These are phyloP conservation scores for Carex sylvatica DNA, from an alignment of 202 grass and related monocot species.

Conservation along the genomic window DNA sequence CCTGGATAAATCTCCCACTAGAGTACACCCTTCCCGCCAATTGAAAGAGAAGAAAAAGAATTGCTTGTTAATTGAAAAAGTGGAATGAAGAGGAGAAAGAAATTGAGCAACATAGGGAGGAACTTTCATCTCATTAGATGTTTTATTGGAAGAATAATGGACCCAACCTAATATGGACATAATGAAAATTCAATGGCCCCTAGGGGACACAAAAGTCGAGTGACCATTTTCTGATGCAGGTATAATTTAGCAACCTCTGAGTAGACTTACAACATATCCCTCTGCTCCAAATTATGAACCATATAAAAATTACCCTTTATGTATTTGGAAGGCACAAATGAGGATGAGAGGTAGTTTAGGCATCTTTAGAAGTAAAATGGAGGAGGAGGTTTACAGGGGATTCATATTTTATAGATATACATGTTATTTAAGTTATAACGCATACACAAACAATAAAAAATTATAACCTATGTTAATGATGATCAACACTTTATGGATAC, in stretches of 20 bases:
- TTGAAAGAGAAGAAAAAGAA: background rate
- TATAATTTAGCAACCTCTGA: background rate
- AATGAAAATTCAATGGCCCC: background rate
- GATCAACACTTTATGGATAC: background rate
- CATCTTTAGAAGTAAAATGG: background rate
- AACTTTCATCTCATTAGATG: background rate
- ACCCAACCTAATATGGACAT: background rate
- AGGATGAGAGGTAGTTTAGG: background rate
- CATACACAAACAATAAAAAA: background rate
- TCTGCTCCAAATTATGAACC: background rate
- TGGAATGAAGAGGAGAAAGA: background rate
- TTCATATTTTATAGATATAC: background rate
- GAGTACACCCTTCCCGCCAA: background rate
- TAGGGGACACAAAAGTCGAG: background rate
- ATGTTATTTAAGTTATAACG: background rate
- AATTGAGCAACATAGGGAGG: background rate
- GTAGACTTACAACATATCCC: background rate
- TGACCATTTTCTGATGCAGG: background rate
- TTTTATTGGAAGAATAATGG: background rate
- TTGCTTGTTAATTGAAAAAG: background rate
- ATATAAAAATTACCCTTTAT: background rate
- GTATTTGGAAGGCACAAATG: conserved; percentile 1
- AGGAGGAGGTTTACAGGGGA: background rate
- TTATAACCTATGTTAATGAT: background rate
- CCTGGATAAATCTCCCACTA: background rate